Evolutionary conservation across 1,139 yeast genomes (phyloP).

Genomic region (Pneumocystis canis): DNA sequence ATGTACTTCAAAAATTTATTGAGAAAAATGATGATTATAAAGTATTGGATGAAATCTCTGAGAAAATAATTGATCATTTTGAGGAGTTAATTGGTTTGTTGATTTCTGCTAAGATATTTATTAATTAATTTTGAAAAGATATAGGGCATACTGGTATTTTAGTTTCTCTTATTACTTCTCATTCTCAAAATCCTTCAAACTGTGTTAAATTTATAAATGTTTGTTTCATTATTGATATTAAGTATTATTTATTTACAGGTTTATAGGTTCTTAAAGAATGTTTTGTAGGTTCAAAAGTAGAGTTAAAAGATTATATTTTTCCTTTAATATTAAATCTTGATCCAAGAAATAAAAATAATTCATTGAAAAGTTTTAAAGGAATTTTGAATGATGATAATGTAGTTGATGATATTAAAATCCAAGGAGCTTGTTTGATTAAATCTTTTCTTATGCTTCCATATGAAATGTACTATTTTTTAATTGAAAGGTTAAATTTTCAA

Average conservation of each 20-base stretch:
- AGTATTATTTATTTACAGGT: background rate
- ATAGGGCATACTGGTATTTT: background rate
- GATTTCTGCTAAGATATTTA: background rate
- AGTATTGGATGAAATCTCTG: conserved; percentile 48
- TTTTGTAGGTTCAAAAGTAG: background rate
- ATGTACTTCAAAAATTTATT: conserved; percentile 58
- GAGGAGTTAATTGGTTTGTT: conserved; percentile 19
- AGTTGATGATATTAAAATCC: background rate
- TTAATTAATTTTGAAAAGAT: background rate
- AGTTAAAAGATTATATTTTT: background rate
- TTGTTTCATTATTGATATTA: background rate
- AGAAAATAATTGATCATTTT: conserved; percentile 53
- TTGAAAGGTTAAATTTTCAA: background rate
- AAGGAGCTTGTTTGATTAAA: background rate
- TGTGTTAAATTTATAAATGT: background rate
- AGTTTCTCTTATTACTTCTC: background rate
- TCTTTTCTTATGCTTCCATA: background rate
- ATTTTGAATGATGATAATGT: background rate
- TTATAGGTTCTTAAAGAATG: background rate
- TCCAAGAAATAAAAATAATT: background rate
- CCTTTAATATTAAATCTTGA: background rate
- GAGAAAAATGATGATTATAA: conserved; percentile 42
- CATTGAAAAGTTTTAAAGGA: background rate
- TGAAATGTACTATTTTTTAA: background rate
- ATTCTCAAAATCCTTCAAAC: background rate